Evolutionary conservation across 495 filamentous ascomycete genomes (phyloP).

Genomic region (Neurospora cerealis): DNA sequence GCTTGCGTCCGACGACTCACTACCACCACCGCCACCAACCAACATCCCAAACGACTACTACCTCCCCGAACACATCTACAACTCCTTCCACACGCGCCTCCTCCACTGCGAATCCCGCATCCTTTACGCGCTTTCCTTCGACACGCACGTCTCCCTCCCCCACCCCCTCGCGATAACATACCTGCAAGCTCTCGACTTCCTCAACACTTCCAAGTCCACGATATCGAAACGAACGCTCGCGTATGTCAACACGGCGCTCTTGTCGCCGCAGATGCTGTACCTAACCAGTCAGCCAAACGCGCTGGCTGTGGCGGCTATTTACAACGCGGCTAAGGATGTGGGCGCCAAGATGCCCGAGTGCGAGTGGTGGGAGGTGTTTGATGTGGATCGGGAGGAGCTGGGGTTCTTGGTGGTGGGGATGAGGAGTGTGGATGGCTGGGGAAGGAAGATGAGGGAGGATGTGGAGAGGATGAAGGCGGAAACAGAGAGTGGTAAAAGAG

Average conservation of each 20-base stretch:
- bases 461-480: slow-evolving; percentile 17
- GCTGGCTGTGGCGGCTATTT: slow-evolving; percentile 81
- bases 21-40: slow-evolving; percentile 7
- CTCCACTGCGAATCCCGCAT: slow-evolving; percentile 64
- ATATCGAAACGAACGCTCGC: slow-evolving; percentile 56
- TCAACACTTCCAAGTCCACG: slow-evolving; percentile 17
- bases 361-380: slow-evolving; percentile 98
- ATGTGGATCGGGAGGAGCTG: slow-evolving; percentile 91
- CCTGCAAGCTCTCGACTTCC: slow-evolving; percentile 72
- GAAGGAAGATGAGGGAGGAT: slow-evolving; percentile 31
- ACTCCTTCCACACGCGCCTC: slow-evolving; percentile 48
- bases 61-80: slow-evolving; percentile 64
- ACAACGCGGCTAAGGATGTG: slow-evolving; percentile 73
- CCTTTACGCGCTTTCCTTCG: slow-evolving; percentile 65
- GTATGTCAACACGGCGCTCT: slow-evolving; percentile 71
- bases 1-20: slow-evolving; percentile 12
- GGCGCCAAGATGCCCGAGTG: slow-evolving; percentile 65
- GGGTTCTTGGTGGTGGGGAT: slow-evolving; percentile 88
- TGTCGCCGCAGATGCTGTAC: slow-evolving; percentile 84
- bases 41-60: slow-evolving; percentile 52
- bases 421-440: slow-evolving; percentile 69
- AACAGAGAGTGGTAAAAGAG: background rate
- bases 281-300: slow-evolving; percentile 82
- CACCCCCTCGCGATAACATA: slow-evolving; percentile 89
- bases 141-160: slow-evolving; percentile 73